These are phyloP conservation scores for Fusarium avenaceum DNA, from an alignment of 2,329 filamentous ascomycete species.

Conservation along the genomic window DNA sequence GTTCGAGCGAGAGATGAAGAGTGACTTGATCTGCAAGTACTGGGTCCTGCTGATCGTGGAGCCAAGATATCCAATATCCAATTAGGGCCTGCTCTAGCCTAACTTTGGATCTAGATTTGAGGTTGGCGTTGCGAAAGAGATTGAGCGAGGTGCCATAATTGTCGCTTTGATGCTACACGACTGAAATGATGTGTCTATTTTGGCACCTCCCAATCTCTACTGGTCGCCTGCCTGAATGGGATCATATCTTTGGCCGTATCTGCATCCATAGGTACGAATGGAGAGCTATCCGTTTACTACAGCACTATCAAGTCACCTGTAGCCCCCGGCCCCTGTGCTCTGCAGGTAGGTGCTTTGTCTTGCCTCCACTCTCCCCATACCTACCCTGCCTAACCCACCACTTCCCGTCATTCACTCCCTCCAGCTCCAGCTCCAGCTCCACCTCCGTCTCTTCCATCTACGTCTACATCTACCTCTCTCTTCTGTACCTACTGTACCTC, in stretches of 20 bases:
- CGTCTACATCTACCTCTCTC: neutral
- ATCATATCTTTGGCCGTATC: conserved; percentile 8
- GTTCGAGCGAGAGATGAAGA: neutral
- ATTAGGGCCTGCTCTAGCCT: conserved; percentile 10
- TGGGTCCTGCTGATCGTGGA: conserved; percentile 22
- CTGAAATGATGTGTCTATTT: conserved; percentile 16
- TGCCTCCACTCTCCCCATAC: conserved; percentile 32
- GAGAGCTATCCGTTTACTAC: neutral
- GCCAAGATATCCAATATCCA: conserved; percentile 24
- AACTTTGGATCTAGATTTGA: conserved; percentile 24
- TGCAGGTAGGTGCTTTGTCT: conserved; percentile 5
- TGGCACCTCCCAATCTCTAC: conserved; percentile 10
- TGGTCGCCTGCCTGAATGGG: conserved; percentile 32
- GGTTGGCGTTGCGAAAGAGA: conserved; percentile 10
- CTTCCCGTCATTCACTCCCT: conserved; percentile 31
- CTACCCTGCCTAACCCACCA: conserved; percentile 17
- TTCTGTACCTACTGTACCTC: conserved; percentile 20
- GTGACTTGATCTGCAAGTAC: conserved; percentile 41
- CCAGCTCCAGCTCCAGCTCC: neutral
- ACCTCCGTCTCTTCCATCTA: conserved; percentile 4
- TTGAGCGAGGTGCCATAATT: conserved; percentile 26
- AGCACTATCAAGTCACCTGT: conserved; percentile 23
- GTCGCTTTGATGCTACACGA: neutral
- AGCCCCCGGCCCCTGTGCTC: conserved; percentile 14
- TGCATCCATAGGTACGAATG: too few species aligned